Evolutionary conservation across 352 stramenopile genomes (phyloP).

Genomic region (Vaucheria bursata): DNA sequence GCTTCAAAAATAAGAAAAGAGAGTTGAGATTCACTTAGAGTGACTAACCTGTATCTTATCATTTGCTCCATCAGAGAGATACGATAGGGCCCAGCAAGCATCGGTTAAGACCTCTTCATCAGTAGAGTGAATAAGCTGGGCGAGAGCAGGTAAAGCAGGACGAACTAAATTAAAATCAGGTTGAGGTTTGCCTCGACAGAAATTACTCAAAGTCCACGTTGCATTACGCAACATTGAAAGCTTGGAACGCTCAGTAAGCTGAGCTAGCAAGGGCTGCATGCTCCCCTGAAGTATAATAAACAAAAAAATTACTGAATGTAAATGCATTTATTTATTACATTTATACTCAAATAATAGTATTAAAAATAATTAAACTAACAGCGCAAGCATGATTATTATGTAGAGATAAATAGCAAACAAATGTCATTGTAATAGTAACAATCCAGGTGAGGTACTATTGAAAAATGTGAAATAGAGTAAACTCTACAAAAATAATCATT

Average conservation of each 20-base stretch:
- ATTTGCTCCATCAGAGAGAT: slow-evolving; percentile 94
- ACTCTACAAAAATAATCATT: too few species aligned
- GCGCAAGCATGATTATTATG: neutral
- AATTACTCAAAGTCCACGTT: slow-evolving; percentile 98
- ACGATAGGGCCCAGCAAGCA: slow-evolving; percentile 96
- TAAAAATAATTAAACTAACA: too few species aligned
- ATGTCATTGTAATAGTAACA: too few species aligned
- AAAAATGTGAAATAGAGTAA: neutral
- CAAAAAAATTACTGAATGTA: too few species aligned
- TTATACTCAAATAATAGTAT: too few species aligned
- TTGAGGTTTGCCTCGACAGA: slow-evolving; percentile 87
- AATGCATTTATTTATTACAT: neutral
- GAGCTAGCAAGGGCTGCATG: slow-evolving; percentile 83
- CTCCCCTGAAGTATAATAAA: slow-evolving; percentile 59
- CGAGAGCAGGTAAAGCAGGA: slow-evolving; percentile 83
- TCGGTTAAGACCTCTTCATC: slow-evolving; percentile 98
- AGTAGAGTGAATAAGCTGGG: slow-evolving; percentile 89
- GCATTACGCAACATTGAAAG: slow-evolving; percentile 94
- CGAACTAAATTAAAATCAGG: slow-evolving; percentile 90
- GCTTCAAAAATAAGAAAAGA: too few species aligned
- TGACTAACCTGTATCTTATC: slow-evolving; percentile 77
- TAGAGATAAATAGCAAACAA: too few species aligned
- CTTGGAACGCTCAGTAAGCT: slow-evolving; percentile 89
- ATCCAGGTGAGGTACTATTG: too few species aligned
- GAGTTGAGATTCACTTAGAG: neutral